Percentiles rank a stretch among this genome's conserved stretches.
These are phyloP conservation scores for Favolaschia claudopus DNA, from an alignment of 768 basidiomycete genomes.

Conservation along the genomic window DNA sequence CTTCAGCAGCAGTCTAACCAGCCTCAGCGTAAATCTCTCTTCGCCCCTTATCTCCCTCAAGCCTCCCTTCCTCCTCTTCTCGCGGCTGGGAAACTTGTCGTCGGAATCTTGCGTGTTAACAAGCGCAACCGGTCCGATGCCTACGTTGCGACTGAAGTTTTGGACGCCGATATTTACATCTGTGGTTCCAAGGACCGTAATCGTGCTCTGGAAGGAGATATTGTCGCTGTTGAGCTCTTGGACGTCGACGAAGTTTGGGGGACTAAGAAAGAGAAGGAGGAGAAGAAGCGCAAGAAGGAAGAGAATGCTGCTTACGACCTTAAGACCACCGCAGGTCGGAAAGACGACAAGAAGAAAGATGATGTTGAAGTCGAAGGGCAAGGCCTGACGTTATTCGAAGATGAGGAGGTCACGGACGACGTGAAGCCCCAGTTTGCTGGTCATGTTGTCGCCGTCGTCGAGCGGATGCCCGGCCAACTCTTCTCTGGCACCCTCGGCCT, in stretches of 20 bases:
- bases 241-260: constrained; percentile 99
- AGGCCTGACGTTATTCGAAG: constrained; percentile 94
- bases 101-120: constrained; percentile 96
- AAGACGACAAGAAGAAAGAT: constrained; percentile 99
- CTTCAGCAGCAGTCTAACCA: constrained; percentile 91
- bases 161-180: constrained; percentile 99
- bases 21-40: constrained; percentile 96
- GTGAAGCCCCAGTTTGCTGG: constrained; percentile 98
- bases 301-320: constrained; percentile 96
- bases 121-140: constrained; percentile 99
- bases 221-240: constrained; percentile 95
- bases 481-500: constrained; percentile 98
- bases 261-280: constrained; percentile 99
- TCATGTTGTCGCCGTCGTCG: constrained; percentile 99
- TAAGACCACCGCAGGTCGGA: constrained; percentile 75
- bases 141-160: constrained; percentile 96
- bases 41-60: constrained; percentile 98
- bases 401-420: constrained; percentile 99
- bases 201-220: constrained; percentile 96
- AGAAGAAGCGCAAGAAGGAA: constrained; percentile 99
- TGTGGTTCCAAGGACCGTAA: constrained; percentile 99
- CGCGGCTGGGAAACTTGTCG: constrained; percentile 96
- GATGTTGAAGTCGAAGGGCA: constrained; percentile 99
- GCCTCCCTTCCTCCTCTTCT: constrained; percentile 96
- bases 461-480: constrained; percentile 98